Percentiles rank a stretch among this genome's conserved stretches.
phyloP scores from a whole-genome alignment of 1,284 basidiomycete species.

The Lentinula novae-zelandiae region DNA sequence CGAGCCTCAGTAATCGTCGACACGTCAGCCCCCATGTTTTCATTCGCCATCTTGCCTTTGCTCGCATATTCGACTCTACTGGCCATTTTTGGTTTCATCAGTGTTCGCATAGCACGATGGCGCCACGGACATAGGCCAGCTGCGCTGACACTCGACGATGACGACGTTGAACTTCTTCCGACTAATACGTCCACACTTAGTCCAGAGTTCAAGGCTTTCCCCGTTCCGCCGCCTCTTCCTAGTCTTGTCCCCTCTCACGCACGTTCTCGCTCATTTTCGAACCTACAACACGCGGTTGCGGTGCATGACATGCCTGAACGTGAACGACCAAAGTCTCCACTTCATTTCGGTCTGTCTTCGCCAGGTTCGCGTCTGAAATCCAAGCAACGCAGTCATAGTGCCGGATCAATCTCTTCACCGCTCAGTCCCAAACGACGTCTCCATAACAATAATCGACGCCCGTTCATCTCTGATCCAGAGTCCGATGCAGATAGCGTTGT shows the following conservation, averaged over 20 bases:
- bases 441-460: not conserved
- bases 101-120: constrained; percentile 11
- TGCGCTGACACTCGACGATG: constrained; percentile 6
- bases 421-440: constrained; percentile 1
- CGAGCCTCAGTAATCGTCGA: not conserved
- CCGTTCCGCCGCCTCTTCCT: constrained; percentile 13
- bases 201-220: constrained; percentile 11
- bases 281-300: not conserved
- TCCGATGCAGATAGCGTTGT: not conserved
- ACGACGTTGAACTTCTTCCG: constrained; percentile 11
- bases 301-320: constrained; percentile 2
- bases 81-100: constrained; percentile 13
- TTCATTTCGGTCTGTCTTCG: constrained; percentile 13
- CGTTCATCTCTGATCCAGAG: constrained; percentile 14
- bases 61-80: constrained; percentile 14
- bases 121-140: constrained; percentile 1
- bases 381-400: constrained; percentile 10
- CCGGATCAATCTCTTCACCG: constrained; percentile 7
- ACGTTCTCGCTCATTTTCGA: constrained; percentile 5
- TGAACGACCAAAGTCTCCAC: constrained; percentile 14
- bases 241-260: constrained; percentile 3
- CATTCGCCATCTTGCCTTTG: constrained; percentile 9
- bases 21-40: not conserved
- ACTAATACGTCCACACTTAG: constrained; percentile 12
- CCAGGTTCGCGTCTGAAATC: constrained; percentile 9